A percentile compares a stretch with the other conserved stretches of the same genome.
These are phyloP conservation scores for Penicillium capsulatum DNA, from an alignment of 2,329 filamentous ascomycete species.

Conservation along the genomic window DNA sequence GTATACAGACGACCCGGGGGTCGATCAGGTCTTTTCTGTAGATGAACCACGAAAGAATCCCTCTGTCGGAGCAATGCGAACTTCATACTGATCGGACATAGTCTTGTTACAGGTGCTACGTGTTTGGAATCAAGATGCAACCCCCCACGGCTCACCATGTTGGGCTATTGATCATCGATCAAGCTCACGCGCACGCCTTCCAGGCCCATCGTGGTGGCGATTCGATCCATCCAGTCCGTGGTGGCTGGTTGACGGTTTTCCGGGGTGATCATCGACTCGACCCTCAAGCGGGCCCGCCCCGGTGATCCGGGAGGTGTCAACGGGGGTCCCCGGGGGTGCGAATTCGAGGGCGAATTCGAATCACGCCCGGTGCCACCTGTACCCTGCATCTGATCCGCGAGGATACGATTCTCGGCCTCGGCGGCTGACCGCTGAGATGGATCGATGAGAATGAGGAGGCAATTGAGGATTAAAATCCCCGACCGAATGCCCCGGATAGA, in stretches of 20 bases:
- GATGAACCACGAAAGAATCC: no score
- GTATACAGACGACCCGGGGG: no score
- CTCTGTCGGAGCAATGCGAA: no score
- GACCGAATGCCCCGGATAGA: constrained; percentile 19
- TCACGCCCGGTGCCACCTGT: background rate
- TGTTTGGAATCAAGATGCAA: no score
- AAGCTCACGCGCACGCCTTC: constrained; percentile 21
- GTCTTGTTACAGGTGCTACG: no score
- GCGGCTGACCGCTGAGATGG: constrained; percentile 15
- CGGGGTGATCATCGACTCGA: constrained; percentile 18
- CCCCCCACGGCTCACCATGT: background rate
- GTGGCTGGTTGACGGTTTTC: constrained; percentile 15
- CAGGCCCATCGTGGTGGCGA: constrained; percentile 24
- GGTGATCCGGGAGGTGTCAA: constrained; percentile 16
- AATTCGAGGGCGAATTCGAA: no score
- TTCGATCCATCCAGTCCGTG: constrained; percentile 26
- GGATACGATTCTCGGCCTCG: constrained; percentile 13
- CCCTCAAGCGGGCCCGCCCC: constrained; percentile 7
- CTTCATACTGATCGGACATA: no score
- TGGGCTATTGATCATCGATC: constrained; percentile 1
- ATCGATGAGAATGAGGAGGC: constrained; percentile 13
- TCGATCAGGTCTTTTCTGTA: no score
- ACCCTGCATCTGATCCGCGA: constrained; percentile 6
- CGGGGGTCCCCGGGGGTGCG: constrained; percentile 1
- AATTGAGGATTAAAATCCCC: constrained; percentile 20